Conservation (phyloP, 1,139 yeast genomes). For the Debaryomycetaceae sp. region DNA sequence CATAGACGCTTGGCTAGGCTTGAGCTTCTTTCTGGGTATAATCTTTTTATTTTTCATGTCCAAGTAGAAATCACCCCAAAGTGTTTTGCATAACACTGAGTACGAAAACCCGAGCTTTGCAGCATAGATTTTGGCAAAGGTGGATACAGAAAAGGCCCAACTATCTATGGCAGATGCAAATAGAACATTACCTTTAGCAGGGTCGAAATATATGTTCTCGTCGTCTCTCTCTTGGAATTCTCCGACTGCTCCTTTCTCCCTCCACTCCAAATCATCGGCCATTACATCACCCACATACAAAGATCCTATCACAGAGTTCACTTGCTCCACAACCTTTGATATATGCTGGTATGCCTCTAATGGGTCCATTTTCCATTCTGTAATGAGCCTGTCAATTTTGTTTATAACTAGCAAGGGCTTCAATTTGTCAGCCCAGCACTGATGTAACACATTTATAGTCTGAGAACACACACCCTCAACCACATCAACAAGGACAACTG, state of each 20-base stretch:
- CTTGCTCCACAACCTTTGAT: constrained; percentile 79
- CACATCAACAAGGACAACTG: constrained; percentile 90
- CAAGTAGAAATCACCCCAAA: constrained; percentile 93
- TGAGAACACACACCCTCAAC: constrained; percentile 99
- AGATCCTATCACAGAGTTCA: constrained; percentile 90
- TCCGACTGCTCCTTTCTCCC: constrained; percentile 57
- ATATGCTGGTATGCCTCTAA: constrained; percentile 83
- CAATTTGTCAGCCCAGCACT: constrained; percentile 91
- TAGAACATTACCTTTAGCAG: constrained; percentile 86
- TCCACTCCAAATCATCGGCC: constrained; percentile 83
- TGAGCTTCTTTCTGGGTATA: constrained; percentile 52
- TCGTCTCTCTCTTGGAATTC: constrained; percentile 77
- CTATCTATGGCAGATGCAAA: constrained; percentile 96
- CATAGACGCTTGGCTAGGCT: constrained; percentile 45
- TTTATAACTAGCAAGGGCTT: constrained; percentile 90
- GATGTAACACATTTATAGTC: constrained; percentile 90
- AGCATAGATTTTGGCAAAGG: constrained; percentile 84
- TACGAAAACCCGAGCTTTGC: constrained; percentile 83
- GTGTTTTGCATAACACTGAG: constrained; percentile 72
- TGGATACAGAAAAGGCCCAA: constrained; percentile 93
- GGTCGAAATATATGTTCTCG: constrained; percentile 82
- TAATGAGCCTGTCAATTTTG: constrained; percentile 82
- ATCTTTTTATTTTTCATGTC: constrained; percentile 90
- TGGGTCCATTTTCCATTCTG: constrained; percentile 80
- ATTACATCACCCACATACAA: constrained; percentile 92